Base-by-base conservation (phyloP, 768 basidiomycete genomes). In the Collybia sp. region DNA sequence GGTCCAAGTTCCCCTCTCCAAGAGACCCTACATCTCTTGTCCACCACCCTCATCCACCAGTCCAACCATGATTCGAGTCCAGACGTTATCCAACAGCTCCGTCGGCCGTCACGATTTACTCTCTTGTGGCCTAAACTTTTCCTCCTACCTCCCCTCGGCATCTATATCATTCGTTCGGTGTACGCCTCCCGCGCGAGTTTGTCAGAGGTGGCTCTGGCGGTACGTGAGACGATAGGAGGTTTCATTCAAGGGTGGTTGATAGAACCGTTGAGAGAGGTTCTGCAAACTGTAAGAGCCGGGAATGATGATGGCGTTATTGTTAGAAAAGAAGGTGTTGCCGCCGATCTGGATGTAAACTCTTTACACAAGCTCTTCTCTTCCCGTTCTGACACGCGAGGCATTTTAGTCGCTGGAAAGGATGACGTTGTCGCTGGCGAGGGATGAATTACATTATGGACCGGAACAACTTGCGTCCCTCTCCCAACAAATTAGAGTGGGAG, bases 331-430 rank as follows among this genome's bases (percentile, higher is more conserved):
- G 91, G 87, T 16, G 82, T 99, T 17, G 73, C 77, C 32, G 88
- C 93, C 6, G 94, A 99, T 61, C 61, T 95, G 36, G 80, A 90
- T 53, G 90, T 91, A 58, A 57, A 77, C 59, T 19, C 33, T 13
- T 36, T 33, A 30, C n/a, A n/a, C 25, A 6, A 16, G 8, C 25
- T 25, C 25, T 19, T 3, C 36, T 43, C 15, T 42, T 30, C 31
- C 18, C 17, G 30, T 44, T 11, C 18, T 42, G 8, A 10, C 32
- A 36, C 43, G 20, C n/a, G 16, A 34, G 19, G 36, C 1, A 15
- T 9, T 46, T 16, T 49, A 95, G 92, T 93, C 88, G 16, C 75
- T 98, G 18, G 89, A 97, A 63, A 78, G 95, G 19, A 98, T 98
- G 95, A 80, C 89, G 2, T 67, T 93, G 3, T 77, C 89, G 13